phyloP scores from a whole-genome alignment of 306 rosid species.

The Aeschynomene evenia region DNA sequence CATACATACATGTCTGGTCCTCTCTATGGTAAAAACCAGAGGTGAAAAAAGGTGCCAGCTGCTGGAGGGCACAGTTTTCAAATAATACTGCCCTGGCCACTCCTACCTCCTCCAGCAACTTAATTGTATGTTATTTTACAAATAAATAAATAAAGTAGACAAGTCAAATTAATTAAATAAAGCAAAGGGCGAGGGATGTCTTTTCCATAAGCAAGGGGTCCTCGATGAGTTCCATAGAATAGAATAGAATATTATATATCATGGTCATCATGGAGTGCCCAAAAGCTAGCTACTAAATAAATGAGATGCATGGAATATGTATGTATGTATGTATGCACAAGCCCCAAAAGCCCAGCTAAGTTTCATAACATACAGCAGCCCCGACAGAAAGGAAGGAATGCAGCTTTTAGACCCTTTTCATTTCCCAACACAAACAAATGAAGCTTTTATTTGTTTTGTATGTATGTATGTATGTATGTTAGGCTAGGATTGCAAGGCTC shows the following conservation, averaged over 20 bases:
- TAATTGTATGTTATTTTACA: too few species aligned
- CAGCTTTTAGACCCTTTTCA: slow-evolving; percentile 85
- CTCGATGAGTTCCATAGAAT: slow-evolving; percentile 29
- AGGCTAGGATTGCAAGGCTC: too few species aligned
- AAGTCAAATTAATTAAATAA: slow-evolving; percentile 43
- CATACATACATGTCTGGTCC: slow-evolving; percentile 5
- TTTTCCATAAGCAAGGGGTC: neutral
- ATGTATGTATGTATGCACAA: slow-evolving; percentile 74
- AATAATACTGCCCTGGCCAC: too few species aligned
- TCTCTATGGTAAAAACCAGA: slow-evolving; percentile 22
- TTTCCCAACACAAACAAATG: slow-evolving; percentile 94
- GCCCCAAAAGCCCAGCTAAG: slow-evolving; percentile 61
- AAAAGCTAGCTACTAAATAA: slow-evolving; percentile 37
- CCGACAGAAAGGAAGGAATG: slow-evolving; percentile 83
- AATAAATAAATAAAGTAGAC: too few species aligned
- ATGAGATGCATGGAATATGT: slow-evolving; percentile 26
- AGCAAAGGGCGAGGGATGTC: neutral
- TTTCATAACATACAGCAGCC: slow-evolving; percentile 31
- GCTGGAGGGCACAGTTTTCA: slow-evolving; percentile 32
- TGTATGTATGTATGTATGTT: too few species aligned
- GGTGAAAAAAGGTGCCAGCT: slow-evolving; percentile 15
- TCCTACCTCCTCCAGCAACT: too few species aligned
- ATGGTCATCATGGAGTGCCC: slow-evolving; percentile 24
- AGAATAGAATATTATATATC: too few species aligned
- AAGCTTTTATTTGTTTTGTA: slow-evolving; percentile 57